Evolutionary conservation across 139 green algal genomes (phyloP), one percentile per base, ranked within the genome.

Genomic region (Yamagishiella unicocca): DNA sequence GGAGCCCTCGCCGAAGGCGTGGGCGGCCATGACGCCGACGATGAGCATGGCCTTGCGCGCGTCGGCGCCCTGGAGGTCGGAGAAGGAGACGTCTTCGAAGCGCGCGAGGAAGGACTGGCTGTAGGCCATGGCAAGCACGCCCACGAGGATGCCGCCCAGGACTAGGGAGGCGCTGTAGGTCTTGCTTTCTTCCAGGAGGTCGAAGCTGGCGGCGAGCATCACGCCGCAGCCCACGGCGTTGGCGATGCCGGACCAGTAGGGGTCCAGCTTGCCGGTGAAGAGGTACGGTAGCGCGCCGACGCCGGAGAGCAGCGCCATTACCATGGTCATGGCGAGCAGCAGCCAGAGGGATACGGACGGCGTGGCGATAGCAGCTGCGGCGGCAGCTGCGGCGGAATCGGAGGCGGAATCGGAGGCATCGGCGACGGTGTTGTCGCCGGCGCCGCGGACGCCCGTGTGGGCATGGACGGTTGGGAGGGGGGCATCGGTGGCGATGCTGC

Each of bases 161-260:
- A 96, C 90, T 55, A 96, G 87, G 4, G 38, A 38, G 5, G 90
- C 89, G 22, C 94, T 95, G 80, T 98, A 96, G 2, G 91, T 88
- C 75, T 94, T 95, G 64, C 93, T 94, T 87, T 99, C 98, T 64
- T 98, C 95, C 19, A 99, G 86, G 25, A 99, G 93, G 81, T 98
- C 98, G 89, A 99, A 99, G 79, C 90, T 96, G 19, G 96, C 96
- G 1, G 97, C 96, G 43, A 99, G 89, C 98, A 99, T 99, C 40
- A 99, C 98, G 1, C 98, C 98, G 76, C 96, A 98, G 14, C 97
- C 98, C 1, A 99, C 85, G 5, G 97, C 97, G 77, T 98, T 98
- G 58, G 96, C 95, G 29, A 99, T 80, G 45, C 94, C 97, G 3
- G 93, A 89, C 89, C 90, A 94, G 19, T 50, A 62, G 21, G 85